Evolutionary conservation across 164 flowering plant genomes (phyloP).

Genomic region (Saururus chinensis): DNA sequence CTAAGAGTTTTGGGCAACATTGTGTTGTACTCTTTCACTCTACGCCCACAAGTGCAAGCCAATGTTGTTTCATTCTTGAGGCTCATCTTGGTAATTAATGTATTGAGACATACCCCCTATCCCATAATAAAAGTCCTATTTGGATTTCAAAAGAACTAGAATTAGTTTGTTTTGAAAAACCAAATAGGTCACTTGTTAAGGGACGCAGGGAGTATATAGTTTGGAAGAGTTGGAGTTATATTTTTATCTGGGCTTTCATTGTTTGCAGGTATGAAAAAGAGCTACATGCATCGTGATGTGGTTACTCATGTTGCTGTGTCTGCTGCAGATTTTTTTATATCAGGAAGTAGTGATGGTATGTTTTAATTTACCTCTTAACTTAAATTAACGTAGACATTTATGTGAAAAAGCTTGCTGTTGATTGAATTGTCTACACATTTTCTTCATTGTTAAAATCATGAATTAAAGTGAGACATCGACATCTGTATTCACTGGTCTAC

Average conservation of each 20-base stretch:
- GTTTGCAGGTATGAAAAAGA: slow-evolving; percentile 83
- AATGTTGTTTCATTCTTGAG: no score
- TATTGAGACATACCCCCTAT: no score
- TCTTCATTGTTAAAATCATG: not conserved
- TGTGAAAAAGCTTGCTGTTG: not conserved
- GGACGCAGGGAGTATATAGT: no score
- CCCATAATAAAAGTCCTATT: no score
- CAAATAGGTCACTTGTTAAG: no score
- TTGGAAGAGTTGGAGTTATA: not conserved
- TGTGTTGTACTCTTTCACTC: no score
- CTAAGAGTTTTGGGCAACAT: no score
- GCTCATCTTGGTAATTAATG: no score
- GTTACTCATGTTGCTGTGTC: slow-evolving; percentile 97
- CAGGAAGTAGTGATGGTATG: slow-evolving; percentile 90
- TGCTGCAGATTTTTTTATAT: slow-evolving; percentile 80
- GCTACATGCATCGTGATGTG: slow-evolving; percentile 98
- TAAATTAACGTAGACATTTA: not conserved
- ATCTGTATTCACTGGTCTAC: not conserved
- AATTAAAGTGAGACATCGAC: not conserved
- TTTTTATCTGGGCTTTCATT: not conserved
- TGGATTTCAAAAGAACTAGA: no score
- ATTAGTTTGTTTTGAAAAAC: no score
- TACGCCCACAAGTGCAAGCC: no score
- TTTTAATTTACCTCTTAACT: not conserved
- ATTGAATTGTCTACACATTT: not conserved